Conservation (phyloP, 768 basidiomycete genomes). For the Daedaleopsis nitida region DNA sequence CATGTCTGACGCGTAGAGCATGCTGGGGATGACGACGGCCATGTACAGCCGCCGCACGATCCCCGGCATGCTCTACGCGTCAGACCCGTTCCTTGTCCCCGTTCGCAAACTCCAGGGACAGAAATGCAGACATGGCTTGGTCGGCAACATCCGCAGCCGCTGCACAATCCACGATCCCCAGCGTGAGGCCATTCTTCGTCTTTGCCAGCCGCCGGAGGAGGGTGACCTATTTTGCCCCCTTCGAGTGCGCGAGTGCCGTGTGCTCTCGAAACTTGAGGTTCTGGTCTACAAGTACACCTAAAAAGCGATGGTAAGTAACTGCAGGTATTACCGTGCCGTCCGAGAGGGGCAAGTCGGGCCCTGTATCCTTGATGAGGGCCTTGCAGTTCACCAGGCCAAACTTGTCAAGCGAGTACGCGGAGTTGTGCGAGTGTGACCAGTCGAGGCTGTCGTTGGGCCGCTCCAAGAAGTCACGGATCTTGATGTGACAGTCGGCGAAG, state of each 20-base stretch:
- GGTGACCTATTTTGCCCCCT: slow-evolving; percentile 24
- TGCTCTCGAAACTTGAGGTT: slow-evolving; percentile 30
- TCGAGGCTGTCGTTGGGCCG: slow-evolving; percentile 25
- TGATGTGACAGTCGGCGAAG: slow-evolving; percentile 7
- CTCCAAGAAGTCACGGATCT: slow-evolving; percentile 16
- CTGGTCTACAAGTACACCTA: slow-evolving; percentile 36
- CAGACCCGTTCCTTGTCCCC: slow-evolving; percentile 28
- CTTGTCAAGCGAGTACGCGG: slow-evolving; percentile 21
- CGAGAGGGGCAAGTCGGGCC: slow-evolving; percentile 5
- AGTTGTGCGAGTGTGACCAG: slow-evolving; percentile 33
- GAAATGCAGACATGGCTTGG: too few relatives aligned
- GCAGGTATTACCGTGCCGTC: slow-evolving; percentile 13
- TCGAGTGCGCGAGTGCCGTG: slow-evolving; percentile 20
- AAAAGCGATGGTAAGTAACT: slow-evolving; percentile 24
- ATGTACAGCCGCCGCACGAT: slow-evolving; percentile 30
- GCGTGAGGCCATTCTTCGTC: too few relatives aligned
- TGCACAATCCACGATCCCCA: too few relatives aligned
- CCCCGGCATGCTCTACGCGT: not conserved
- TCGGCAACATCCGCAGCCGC: too few relatives aligned
- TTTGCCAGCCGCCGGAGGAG: slow-evolving; percentile 27
- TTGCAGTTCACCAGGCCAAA: too few relatives aligned
- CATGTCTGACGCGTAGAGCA: slow-evolving; percentile 31
- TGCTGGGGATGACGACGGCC: slow-evolving; percentile 29
- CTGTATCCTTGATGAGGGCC: not conserved
- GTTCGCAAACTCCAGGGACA: too few relatives aligned